These are phyloP conservation scores for Pseudopyricularia cyperi DNA, from an alignment of 2,329 filamentous ascomycete species.

Conservation along the genomic window DNA sequence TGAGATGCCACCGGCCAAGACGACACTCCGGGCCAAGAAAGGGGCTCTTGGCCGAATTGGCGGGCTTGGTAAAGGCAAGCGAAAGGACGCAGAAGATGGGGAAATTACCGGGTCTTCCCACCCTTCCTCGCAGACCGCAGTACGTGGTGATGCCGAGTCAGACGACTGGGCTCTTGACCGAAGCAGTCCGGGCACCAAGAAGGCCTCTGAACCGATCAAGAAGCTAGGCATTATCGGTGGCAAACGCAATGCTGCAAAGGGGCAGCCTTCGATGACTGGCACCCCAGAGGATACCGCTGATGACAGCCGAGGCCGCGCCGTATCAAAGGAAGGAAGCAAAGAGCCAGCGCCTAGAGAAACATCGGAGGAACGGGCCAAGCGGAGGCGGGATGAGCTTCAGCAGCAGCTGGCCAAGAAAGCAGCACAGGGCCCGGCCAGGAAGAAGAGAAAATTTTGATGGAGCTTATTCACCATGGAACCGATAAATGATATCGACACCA, in stretches of 20 bases:
- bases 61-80: constrained; percentile 11
- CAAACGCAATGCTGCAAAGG: constrained; percentile 7
- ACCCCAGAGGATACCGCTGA: constrained; percentile 8
- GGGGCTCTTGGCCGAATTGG: constrained; percentile 28
- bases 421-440: constrained; percentile 35
- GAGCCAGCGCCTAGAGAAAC: constrained; percentile 21
- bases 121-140: background rate
- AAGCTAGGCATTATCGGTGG: constrained; percentile 22
- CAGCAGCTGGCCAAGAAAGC: constrained; percentile 35
- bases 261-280: background rate
- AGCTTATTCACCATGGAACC: too few species aligned
- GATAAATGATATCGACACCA: too few species aligned
- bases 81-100: background rate
- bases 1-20: constrained; percentile 10
- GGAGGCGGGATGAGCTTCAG: constrained; percentile 36
- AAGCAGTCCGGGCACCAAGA: constrained; percentile 4
- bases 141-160: background rate
- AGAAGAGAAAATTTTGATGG: constrained; percentile 40
- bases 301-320: background rate
- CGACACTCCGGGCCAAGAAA: constrained; percentile 1
- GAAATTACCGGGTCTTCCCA: background rate
- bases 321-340: constrained; percentile 11
- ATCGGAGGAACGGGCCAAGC: constrained; percentile 31
- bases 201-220: constrained; percentile 4
- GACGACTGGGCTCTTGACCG: background rate